Base-by-base conservation (phyloP, 306 rosid genomes). In the Pueraria montana region DNA sequence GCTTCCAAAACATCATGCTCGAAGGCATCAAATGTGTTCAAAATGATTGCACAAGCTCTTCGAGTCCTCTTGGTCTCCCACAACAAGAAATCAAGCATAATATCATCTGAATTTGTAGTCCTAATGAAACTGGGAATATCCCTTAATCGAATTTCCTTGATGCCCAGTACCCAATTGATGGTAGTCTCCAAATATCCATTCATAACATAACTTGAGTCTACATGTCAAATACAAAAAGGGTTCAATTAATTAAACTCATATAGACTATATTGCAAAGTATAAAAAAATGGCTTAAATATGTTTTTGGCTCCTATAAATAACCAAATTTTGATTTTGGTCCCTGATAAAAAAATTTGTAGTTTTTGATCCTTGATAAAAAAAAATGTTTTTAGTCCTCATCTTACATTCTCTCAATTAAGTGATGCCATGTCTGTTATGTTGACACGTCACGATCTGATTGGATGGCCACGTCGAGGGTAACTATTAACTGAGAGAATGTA, bases 151-250 rank as follows among this genome's bases (percentile, higher is more conserved):
- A 93, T 84, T 2, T 67, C 86, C 58, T 80, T 87, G 86, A 91
- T 88, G 4, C 93, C 93, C 0, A 90, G 90, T 0, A 93, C 81
- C 93, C 95, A 91, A 27, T 91, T 86, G 4, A 93, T 20, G 6
- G 66, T 80, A 0, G 86, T 89, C 8, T 91, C 86, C 62, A 92
- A 82, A 81, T 92, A 88, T 2, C 90, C 93, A 21, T 90, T 86
- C 5, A 81, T 88, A 0, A 89, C 1, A 11, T 80, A 68, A 38
- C 91, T 89, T 1, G 64, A 74, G 69, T 92, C 97, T 92, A 87
- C 69, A 23, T 5, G 2, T 69, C 66, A 61, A 45, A 59, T 5
- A 27, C 11, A 23, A 8, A 48, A 49, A 16, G 4, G 0, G 14
- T 4, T 16, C 24, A 24, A 6, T 24, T 71, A 68, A 40, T 8